Evolutionary conservation across 306 rosid species (phyloP).

Genomic region (Trifolium fragiferum): DNA sequence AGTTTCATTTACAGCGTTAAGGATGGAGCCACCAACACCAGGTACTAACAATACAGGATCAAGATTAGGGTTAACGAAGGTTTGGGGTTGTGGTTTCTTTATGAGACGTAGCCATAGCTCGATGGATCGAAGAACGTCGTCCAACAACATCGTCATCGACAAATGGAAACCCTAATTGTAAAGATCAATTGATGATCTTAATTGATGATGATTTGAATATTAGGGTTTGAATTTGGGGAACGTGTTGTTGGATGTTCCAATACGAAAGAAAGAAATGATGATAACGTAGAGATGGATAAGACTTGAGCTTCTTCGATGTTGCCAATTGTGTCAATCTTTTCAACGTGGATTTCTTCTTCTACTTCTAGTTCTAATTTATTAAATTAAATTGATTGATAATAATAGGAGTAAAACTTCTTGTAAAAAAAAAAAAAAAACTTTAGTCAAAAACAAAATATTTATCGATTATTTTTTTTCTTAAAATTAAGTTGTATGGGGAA

Average conservation of each 20-base stretch:
- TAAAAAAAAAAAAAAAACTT: too few species aligned
- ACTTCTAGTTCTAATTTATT: too few species aligned
- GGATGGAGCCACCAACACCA: slow-evolving; percentile 85
- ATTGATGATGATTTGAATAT: too few species aligned
- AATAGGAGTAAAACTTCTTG: too few species aligned
- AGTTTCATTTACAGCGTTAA: slow-evolving; percentile 60
- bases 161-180: slow-evolving; percentile 36
- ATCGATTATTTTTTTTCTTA: too few species aligned
- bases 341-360: slow-evolving; percentile 10
- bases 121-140: slow-evolving; percentile 68
- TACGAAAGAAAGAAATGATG: background rate
- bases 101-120: slow-evolving; percentile 77
- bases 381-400: too few species aligned
- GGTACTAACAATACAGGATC: slow-evolving; percentile 93
- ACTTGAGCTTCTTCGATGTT: background rate
- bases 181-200: background rate
- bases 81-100: slow-evolving; percentile 63
- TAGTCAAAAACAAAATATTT: too few species aligned
- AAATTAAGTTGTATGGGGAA: too few species aligned
- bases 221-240: slow-evolving; percentile 22
- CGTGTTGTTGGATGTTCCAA: background rate
- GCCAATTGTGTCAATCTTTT: slow-evolving; percentile 8
- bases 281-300: background rate
- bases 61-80: slow-evolving; percentile 69
- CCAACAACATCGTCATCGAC: slow-evolving; percentile 68